A percentile compares a stretch with the other conserved stretches of the same genome.
These are phyloP conservation scores for Sabuloglossum arenarium DNA, from an alignment of 495 filamentous ascomycete species.

Conservation along the genomic window DNA sequence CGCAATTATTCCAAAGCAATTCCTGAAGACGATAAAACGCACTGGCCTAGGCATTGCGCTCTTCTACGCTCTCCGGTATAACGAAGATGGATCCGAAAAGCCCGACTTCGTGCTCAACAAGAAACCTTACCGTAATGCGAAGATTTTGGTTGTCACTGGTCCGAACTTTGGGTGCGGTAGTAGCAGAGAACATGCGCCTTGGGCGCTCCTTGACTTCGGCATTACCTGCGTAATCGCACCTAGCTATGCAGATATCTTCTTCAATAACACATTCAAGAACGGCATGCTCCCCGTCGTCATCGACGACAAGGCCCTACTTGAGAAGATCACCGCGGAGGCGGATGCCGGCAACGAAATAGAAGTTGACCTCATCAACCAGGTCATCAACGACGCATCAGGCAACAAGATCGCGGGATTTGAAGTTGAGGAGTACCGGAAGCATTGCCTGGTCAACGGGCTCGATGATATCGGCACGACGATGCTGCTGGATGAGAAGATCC, in stretches of 20 bases:
- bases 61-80: slow-evolving; percentile 66
- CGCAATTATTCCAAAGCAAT: slow-evolving; percentile 97
- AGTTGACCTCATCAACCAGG: slow-evolving; percentile 72
- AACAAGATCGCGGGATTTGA: slow-evolving; percentile 57
- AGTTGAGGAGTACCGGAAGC: slow-evolving; percentile 77
- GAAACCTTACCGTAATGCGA: slow-evolving; percentile 63
- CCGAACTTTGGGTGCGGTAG: slow-evolving; percentile 91
- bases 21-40: slow-evolving; percentile 97
- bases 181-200: slow-evolving; percentile 88
- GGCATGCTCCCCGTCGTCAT: slow-evolving; percentile 88
- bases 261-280: slow-evolving; percentile 99
- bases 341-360: slow-evolving; percentile 70
- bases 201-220: slow-evolving; percentile 91
- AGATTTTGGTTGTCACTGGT: slow-evolving; percentile 86
- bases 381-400: slow-evolving; percentile 56
- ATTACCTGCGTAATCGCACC: slow-evolving; percentile 87
- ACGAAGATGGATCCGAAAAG: slow-evolving; percentile 49
- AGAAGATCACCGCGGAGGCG: slow-evolving; percentile 59
- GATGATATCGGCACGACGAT: slow-evolving; percentile 94
- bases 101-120: slow-evolving; percentile 77
- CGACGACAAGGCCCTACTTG: slow-evolving; percentile 39
- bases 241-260: slow-evolving; percentile 92
- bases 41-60: slow-evolving; percentile 77
- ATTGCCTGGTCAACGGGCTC: slow-evolving; percentile 84
- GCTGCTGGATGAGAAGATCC: slow-evolving; percentile 78